These are phyloP conservation scores for Tetrapisispora pingtungensis DNA, from an alignment of 805 yeast genomes.

Conservation along the genomic window DNA sequence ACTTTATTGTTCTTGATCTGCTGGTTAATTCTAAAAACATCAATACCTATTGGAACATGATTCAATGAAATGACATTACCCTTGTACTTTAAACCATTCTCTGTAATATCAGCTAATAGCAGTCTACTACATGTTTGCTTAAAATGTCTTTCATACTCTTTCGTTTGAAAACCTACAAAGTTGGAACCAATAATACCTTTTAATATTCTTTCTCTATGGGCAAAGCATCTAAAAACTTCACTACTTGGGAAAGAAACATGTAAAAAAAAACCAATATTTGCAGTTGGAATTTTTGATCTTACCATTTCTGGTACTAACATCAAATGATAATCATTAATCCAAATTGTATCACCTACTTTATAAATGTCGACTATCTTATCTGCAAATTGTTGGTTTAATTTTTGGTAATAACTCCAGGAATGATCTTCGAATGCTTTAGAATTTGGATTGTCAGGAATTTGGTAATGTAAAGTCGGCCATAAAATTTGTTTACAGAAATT, in stretches of 20 bases:
- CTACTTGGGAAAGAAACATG: constrained; percentile 94
- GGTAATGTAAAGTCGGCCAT: constrained; percentile 94
- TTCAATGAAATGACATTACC: constrained; percentile 48
- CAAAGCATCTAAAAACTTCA: constrained; percentile 89
- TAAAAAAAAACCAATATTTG: constrained; percentile 82
- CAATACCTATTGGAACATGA: constrained; percentile 70
- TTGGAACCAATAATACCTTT: constrained; percentile 86
- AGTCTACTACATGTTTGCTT: constrained; percentile 80
- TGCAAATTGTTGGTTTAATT: constrained; percentile 70
- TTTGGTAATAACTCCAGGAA: constrained; percentile 78
- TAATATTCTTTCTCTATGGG: constrained; percentile 68
- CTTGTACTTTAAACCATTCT: constrained; percentile 43
- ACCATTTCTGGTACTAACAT: constrained; percentile 80
- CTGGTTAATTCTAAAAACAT: constrained; percentile 45
- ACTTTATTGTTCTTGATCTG: constrained; percentile 43
- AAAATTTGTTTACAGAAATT: constrained; percentile 88
- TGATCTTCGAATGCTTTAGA: constrained; percentile 92
- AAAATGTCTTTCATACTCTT: constrained; percentile 89
- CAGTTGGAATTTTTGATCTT: constrained; percentile 63
- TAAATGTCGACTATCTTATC: constrained; percentile 60
- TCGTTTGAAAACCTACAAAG: constrained; percentile 79
- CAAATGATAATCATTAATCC: constrained; percentile 93
- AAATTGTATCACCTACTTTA: constrained; percentile 65
- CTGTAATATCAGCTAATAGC: constrained; percentile 71
- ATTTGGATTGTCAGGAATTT: constrained; percentile 89